These are phyloP conservation scores for Datura wrightii DNA, from an alignment of 257 asterid species.

Conservation along the genomic window DNA sequence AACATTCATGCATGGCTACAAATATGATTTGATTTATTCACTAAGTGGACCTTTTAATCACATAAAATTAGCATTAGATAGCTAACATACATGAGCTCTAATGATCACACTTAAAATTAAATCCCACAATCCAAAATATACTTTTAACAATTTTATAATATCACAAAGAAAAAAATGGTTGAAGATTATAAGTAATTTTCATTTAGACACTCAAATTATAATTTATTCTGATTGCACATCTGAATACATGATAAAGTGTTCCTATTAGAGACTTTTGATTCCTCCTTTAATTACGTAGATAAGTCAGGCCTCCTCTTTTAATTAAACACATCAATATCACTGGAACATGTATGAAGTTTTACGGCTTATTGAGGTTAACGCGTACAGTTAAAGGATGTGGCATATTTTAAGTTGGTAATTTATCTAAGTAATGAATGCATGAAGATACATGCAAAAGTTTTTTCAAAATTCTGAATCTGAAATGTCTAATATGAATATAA, in stretches of 20 bases:
- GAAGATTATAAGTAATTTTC: neutral
- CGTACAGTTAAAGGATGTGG: neutral
- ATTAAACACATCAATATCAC: neutral
- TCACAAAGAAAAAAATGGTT: neutral
- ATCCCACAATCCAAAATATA: conserved; percentile 30
- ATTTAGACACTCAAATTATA: neutral
- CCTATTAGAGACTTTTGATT: neutral
- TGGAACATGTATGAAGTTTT: neutral
- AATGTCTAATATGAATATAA: neutral
- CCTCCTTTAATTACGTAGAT: neutral
- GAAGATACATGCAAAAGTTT: neutral
- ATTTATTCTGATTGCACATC: neutral
- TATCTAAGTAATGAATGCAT: neutral
- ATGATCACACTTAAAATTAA: conserved; percentile 35
- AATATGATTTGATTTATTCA: conserved; percentile 1
- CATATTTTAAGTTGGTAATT: neutral
- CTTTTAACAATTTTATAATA: neutral
- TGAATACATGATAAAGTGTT: neutral
- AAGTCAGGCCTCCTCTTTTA: neutral
- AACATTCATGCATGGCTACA: conserved; percentile 27
- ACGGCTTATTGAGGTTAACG: neutral
- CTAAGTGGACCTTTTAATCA: conserved; percentile 24
- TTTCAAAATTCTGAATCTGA: neutral
- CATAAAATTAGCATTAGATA: conserved; percentile 20
- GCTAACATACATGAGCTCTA: conserved; percentile 50